Evolutionary conservation across 495 filamentous ascomycete species (phyloP), one percentile per base, ranked within the genome.

Genomic region (Penicillium antarcticum): DNA sequence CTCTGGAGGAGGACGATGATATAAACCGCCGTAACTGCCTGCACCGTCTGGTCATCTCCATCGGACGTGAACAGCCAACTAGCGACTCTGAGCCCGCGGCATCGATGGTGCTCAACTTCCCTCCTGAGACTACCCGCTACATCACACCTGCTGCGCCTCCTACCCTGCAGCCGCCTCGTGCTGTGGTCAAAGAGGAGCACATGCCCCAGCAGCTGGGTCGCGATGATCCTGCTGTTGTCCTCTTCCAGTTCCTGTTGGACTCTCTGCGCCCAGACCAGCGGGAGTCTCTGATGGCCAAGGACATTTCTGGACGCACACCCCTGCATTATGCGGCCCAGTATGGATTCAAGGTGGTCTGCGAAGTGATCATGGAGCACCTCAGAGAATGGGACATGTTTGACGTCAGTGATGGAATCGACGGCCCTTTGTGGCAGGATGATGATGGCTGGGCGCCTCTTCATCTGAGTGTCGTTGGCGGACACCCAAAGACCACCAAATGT

Each of bases 321-420:
- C 75, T 98, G 23, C 94, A 98, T 63, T 98, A 98, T 67, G 92
- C 90, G 4, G 94, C 94, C 0, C 90, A 97, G 69, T 95, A 94
- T 65, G 94, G 94, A 3, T 89, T 96, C 58, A 87, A 89, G 19
- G 81, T 86, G 40, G 84, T 97, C 8, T 96, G 91, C 62, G 79
- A 94, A 64, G 71, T 91, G n/a, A 75, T 98, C 47, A 89, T 96
- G 65, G 83, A 85, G 41, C 85, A 87, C 55, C 89, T 98, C 81
- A 87, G 89, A 58, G 80, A 82, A 17, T 98, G 92, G 92, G 82
- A 80, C 14, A 84, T 91, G 57, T 96, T 96, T 60, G 82, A 94
- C 60, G 81, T 91, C 23, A 81, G 81, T 21, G 77, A 88, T 40
- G 91, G 91, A 1, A 92, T 98, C 39, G 91, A 97, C 64, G 86